Percentiles rank a stretch among this genome's conserved stretches.
Evolutionary conservation across 2,329 filamentous ascomycete species (phyloP).

Genomic region (Thielaviopsis euricoi): DNA sequence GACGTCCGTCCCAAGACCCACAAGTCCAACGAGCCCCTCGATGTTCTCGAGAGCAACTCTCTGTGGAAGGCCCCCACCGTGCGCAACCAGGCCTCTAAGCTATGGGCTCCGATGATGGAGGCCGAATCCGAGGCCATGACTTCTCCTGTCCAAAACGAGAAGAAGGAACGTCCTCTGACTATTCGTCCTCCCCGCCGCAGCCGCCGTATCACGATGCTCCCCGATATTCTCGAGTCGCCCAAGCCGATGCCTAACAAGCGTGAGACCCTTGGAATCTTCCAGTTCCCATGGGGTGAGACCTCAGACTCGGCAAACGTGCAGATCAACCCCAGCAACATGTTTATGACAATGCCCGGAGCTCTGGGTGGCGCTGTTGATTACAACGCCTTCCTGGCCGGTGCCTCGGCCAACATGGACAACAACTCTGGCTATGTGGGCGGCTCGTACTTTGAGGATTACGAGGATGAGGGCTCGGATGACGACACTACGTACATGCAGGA

Average conservation of each 20-base stretch:
- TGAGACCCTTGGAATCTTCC: conserved; percentile 46
- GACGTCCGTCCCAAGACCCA: conserved; percentile 21
- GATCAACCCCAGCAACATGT: conserved; percentile 19
- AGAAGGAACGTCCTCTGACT: conserved; percentile 27
- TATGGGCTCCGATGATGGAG: conserved; percentile 17
- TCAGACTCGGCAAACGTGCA: conserved; percentile 37
- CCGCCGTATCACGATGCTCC: conserved; percentile 40
- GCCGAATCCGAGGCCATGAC: conserved; percentile 11
- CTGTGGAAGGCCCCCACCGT: conserved; percentile 22
- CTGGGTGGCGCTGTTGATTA: conserved; percentile 25
- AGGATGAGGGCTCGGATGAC: conserved; percentile 30
- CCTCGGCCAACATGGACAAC: conserved; percentile 19
- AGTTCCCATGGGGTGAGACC: conserved; percentile 49
- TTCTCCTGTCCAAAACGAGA: conserved; percentile 9
- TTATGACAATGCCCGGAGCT: conserved; percentile 34
- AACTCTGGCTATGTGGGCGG: conserved; percentile 22
- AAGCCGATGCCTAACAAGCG: conserved; percentile 40
- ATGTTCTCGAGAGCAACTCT: conserved; percentile 20
- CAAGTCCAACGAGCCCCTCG: conserved; percentile 19
- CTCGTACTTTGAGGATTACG: conserved; percentile 45
- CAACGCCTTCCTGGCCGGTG: conserved; percentile 19
- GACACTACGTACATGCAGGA: conserved; percentile 21
- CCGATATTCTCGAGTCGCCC: conserved; percentile 47
- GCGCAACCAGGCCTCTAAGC: conserved; percentile 13
- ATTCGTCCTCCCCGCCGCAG: conserved; percentile 37